phyloP scores from a whole-genome alignment of 1,284 basidiomycete species.

The Microbotryum intermedium region DNA sequence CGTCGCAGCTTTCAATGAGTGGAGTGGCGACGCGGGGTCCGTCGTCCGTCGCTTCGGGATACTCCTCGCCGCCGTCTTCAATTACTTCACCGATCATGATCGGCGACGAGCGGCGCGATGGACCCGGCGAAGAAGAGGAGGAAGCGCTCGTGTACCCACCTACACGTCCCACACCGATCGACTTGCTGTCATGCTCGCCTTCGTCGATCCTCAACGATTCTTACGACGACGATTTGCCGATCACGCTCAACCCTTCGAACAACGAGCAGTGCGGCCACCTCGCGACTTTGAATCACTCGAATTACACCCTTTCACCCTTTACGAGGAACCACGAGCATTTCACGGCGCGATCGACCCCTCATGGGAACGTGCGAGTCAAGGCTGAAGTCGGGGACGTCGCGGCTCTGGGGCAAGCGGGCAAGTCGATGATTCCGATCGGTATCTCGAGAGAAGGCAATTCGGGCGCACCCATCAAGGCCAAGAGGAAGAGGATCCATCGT shows the following conservation, averaged over 20 bases:
- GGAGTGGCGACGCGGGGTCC: too few species aligned
- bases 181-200: slow-evolving; percentile 28
- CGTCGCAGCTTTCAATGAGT: neutral
- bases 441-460: neutral
- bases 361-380: neutral
- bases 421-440: too few species aligned
- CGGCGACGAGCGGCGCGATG: too few species aligned
- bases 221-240: slow-evolving; percentile 39
- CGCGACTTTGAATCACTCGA: slow-evolving; percentile 70
- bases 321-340: slow-evolving; percentile 80
- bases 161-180: slow-evolving; percentile 20
- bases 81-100: neutral
- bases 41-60: slow-evolving; percentile 1
- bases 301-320: slow-evolving; percentile 84
- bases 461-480: slow-evolving; percentile 55
- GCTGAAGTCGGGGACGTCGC: too few species aligned
- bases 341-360: slow-evolving; percentile 42
- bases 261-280: slow-evolving; percentile 73
- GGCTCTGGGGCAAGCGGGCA: too few species aligned
- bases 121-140: neutral
- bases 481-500: slow-evolving; percentile 62
- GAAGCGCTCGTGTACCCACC: neutral
- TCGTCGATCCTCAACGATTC: slow-evolving; percentile 22
- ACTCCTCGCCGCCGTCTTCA: slow-evolving; percentile 6
- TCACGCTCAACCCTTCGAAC: slow-evolving; percentile 57